These are phyloP conservation scores for Nakazawaea wyomingensis DNA, from an alignment of 805 yeast species.

Conservation along the genomic window DNA sequence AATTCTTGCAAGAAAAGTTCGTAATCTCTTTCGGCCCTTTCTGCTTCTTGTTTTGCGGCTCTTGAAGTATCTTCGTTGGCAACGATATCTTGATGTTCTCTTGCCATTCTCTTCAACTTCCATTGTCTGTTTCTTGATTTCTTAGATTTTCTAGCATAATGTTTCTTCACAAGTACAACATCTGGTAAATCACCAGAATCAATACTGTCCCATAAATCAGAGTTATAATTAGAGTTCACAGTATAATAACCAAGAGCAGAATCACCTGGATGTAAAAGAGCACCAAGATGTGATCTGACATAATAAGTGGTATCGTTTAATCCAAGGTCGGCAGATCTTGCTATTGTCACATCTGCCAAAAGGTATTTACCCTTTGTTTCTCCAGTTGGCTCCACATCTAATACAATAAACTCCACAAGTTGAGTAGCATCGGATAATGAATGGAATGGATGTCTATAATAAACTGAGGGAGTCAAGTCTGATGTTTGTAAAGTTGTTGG, in stretches of 20 bases:
- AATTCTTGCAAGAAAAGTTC: constrained; percentile 94
- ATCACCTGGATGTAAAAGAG: constrained; percentile 93
- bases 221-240: constrained; percentile 81
- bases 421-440: constrained; percentile 73
- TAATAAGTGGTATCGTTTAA: constrained; percentile 77
- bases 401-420: constrained; percentile 78
- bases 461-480: constrained; percentile 64
- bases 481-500: constrained; percentile 74
- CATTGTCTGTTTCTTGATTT: constrained; percentile 76
- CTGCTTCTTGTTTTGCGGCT: constrained; percentile 82
- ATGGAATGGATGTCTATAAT: constrained; percentile 79
- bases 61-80: constrained; percentile 59
- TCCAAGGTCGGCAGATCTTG: constrained; percentile 87
- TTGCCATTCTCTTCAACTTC: constrained; percentile 97
- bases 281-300: constrained; percentile 90
- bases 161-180: constrained; percentile 83
- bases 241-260: constrained; percentile 88
- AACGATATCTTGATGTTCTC: constrained; percentile 83
- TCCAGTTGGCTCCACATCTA: constrained; percentile 93
- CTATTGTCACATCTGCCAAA: constrained; percentile 85
- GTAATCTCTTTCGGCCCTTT: constrained; percentile 90
- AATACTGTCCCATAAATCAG: constrained; percentile 73
- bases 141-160: constrained; percentile 73
- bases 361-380: constrained; percentile 69
- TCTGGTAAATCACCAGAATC: constrained; percentile 69